Base-by-base conservation (phyloP, 2,329 filamentous ascomycete species). In the Colletotrichum ledebouriae region DNA sequence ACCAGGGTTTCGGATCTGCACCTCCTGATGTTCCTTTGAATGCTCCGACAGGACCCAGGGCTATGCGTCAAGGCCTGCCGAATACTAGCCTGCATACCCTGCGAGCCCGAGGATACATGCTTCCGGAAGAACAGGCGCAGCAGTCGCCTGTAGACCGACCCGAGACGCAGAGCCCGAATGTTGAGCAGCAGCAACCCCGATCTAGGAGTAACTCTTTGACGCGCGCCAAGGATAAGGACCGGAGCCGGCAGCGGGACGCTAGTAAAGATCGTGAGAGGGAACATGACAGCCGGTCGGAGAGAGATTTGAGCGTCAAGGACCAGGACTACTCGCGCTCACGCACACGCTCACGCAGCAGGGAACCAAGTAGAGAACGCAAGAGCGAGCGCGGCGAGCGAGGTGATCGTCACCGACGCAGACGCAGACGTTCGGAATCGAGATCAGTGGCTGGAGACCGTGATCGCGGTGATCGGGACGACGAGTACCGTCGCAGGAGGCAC, bases 31-130 rank as follows among this genome's bases (percentile, higher is more conserved):
- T 81, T 59, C 89, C 89, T 50, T 78, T 89, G 80, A 93, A 86
- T 81, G 96, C 96, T 33, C 96, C 96, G 33, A 97, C 92, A 62
- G 96, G 94, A 10, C 96, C 96, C 55, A 94, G 96, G 80, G 96
- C 96, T 17, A 97, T 98, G 93, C 88, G 95, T 71, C 92, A 96
- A 79, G 94, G 94, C 34, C 84, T 94, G 11, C 92, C 93, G 59
- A 97, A 97, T 78, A 94, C 91, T 65, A 93, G 92, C 72, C 87
- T 92, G 60, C 87, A 90, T 71, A 87, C 92, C 73, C 77, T 90
- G 77, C 83, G 88, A 71, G 86, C 86, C 25, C 79, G 84, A 71
- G 85, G 84, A 44, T 83, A 81, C 75, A 84, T 78, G 71, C 80
- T 86, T 42, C 79, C 78, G 72, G 81, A 81, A 71, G 77, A 81